Evolutionary conservation across 2,329 filamentous ascomycete genomes (phyloP).

Genomic region (Penicillium hordei): DNA sequence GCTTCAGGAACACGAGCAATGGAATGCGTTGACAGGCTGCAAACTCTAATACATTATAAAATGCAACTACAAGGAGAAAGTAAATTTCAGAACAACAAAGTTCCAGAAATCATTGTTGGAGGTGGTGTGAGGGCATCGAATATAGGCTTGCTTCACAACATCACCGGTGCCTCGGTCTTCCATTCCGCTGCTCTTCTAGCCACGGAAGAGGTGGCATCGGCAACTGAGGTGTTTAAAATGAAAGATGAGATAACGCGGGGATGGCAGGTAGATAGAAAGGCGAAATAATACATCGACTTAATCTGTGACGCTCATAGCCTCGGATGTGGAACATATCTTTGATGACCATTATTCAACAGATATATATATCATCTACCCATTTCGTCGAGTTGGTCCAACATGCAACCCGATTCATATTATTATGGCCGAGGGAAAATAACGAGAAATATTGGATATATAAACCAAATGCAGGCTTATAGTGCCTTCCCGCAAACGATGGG

Average conservation of each 20-base stretch:
- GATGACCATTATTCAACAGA: too few relatives aligned
- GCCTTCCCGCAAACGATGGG: too few relatives aligned
- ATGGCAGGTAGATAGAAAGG: too few relatives aligned
- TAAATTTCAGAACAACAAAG: neutral
- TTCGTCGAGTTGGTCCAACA: too few relatives aligned
- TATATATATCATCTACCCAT: too few relatives aligned
- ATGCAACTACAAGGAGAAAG: neutral
- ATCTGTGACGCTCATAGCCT: too few relatives aligned
- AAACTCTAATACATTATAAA: slow-evolving; percentile 23
- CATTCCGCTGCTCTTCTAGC: slow-evolving; percentile 46
- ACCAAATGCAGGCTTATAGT: too few relatives aligned
- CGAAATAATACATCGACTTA: too few relatives aligned
- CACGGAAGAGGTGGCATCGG: neutral
- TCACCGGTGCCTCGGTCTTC: slow-evolving; percentile 36
- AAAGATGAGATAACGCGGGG: neutral
- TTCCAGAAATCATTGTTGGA: slow-evolving; percentile 50
- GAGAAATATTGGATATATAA: too few relatives aligned
- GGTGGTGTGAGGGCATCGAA: slow-evolving; percentile 53
- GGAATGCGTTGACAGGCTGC: slow-evolving; percentile 37
- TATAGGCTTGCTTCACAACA: slow-evolving; percentile 34
- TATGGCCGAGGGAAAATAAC: too few relatives aligned
- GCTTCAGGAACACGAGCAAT: slow-evolving; percentile 35
- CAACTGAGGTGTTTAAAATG: slow-evolving; percentile 7
- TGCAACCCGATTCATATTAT: too few relatives aligned
- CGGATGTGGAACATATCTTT: too few relatives aligned